A percentile compares a stretch with the other conserved stretches of the same genome.
Conservation (phyloP, 2,329 filamentous ascomycete genomes). For the Colletotrichum sp. region DNA sequence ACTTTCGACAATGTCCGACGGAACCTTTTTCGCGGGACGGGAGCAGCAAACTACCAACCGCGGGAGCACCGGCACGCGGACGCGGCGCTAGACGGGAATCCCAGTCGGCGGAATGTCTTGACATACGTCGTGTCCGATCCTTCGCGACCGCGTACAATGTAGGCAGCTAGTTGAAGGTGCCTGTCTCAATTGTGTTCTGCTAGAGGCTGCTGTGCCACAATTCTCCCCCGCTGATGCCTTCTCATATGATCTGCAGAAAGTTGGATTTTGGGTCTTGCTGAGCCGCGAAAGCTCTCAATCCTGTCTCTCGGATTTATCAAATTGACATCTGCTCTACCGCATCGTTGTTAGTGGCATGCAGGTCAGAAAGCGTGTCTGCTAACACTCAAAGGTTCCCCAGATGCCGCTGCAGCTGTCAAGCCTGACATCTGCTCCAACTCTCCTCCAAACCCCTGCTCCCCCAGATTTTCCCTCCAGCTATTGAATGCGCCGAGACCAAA, state of each 20-base stretch:
- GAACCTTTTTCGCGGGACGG: not conserved
- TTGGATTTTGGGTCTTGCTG: not conserved
- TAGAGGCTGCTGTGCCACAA: not conserved
- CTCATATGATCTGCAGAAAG: not conserved
- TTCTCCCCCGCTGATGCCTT: not conserved
- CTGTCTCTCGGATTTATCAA: not conserved
- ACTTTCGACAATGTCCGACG: not conserved
- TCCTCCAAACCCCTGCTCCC: not conserved
- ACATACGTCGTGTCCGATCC: slow-evolving; percentile 15
- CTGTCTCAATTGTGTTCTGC: not conserved
- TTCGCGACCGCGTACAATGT: not conserved
- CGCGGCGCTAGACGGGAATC: not conserved
- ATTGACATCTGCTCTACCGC: not conserved
- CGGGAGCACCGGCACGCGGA: not conserved
- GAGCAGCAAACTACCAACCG: not conserved
- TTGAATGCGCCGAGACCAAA: not conserved
- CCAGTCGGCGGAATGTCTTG: slow-evolving; percentile 7
- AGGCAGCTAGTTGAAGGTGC: not conserved
- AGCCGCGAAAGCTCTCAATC: not conserved
- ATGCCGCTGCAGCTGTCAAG: not conserved
- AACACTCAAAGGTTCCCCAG: not conserved
- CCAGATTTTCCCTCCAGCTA: not conserved
- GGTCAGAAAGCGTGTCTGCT: no score
- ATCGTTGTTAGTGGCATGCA: not conserved
- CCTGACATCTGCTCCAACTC: not conserved